Evolutionary conservation across 1,284 basidiomycete species (phyloP), one percentile per base, ranked within the genome.

Genomic region (Pseudozyma thailandica): DNA sequence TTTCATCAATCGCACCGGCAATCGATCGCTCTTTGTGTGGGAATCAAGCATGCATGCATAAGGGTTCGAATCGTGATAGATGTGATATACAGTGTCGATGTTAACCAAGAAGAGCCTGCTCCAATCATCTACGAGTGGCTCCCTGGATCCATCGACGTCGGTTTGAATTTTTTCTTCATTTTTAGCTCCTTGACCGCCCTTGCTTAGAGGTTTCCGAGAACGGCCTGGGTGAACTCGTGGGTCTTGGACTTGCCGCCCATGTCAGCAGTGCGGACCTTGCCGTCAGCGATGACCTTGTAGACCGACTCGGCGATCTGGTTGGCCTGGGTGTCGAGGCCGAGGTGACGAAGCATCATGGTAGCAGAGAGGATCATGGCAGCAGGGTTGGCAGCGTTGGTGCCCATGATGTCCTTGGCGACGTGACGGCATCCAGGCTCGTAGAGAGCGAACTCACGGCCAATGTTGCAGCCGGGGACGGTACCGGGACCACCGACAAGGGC

Each of bases 381-480:
- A 20, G 96, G 96, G 87, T 99, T 98, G 79, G 96, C 96, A 80
- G 90, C 90, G 88, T 95, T 93, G 78, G 92, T 93, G 72, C 93
- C 94, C 93, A 94, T 94, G 85, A 98, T 93, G 83, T 98, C 94
- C 84, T 91, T 92, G 69, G 94, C 96, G 79, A 98, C 94, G 85
- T 98, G 96, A 85, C 95, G 90, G 86, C 95, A 98, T 82, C 95
- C 95, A 48, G 96, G 95, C 86, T 99, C 95, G 84, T 98, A 99
- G 59, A 99, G 88, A 31, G 96, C 95, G 84, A 93, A 98, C 85
- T 98, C 95, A 63, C 93, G 88, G 79, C 95, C 95, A 81, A 99
- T 92, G 85, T 98, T 98, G 87, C 93, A 96, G 42, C 96, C 96
- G 25, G 95, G 95, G 25, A 98, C 95, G 77, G 96, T 91, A 84